phyloP scores from a whole-genome alignment of 306 rosid species.

The Alnus glutinosa region DNA sequence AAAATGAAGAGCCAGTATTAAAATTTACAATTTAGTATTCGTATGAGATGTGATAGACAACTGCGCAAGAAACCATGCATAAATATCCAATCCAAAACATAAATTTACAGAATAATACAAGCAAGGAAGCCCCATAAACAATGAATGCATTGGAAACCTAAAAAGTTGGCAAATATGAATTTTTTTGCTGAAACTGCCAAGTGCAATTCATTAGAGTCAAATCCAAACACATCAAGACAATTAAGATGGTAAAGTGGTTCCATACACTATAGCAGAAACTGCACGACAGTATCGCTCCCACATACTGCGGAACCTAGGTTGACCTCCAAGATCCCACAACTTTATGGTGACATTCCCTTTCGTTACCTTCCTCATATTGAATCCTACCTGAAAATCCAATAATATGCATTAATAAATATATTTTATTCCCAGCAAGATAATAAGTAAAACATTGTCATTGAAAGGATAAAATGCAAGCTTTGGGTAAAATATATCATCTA shows the following conservation, averaged over 20 bases:
- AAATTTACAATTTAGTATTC: neutral
- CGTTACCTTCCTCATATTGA: constrained; percentile 90
- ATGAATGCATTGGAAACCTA: neutral
- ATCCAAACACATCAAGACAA: constrained; percentile 3
- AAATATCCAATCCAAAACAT: neutral
- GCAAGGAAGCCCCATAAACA: neutral
- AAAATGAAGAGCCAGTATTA: neutral
- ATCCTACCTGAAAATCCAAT: constrained; percentile 73
- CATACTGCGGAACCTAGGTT: constrained; percentile 97
- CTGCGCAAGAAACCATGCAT: neutral
- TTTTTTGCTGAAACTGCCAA: neutral
- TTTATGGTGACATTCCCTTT: constrained; percentile 92
- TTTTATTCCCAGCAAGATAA: constrained; percentile 1
- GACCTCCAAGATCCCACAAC: constrained; percentile 98
- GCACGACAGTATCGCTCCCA: constrained; percentile 97
- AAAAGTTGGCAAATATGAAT: too few relatives aligned
- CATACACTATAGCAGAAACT: constrained; percentile 90
- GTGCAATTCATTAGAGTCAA: too few relatives aligned
- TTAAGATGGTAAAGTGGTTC: constrained; percentile 24
- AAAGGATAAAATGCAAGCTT: constrained; percentile 1
- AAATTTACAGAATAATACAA: neutral
- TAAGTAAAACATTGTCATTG: constrained; percentile 3
- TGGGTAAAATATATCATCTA: neutral
- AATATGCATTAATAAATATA: constrained; percentile 18
- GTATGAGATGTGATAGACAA: neutral